Evolutionary conservation across 345 rosid species (phyloP).

Genomic region (Luvunga scandens): DNA sequence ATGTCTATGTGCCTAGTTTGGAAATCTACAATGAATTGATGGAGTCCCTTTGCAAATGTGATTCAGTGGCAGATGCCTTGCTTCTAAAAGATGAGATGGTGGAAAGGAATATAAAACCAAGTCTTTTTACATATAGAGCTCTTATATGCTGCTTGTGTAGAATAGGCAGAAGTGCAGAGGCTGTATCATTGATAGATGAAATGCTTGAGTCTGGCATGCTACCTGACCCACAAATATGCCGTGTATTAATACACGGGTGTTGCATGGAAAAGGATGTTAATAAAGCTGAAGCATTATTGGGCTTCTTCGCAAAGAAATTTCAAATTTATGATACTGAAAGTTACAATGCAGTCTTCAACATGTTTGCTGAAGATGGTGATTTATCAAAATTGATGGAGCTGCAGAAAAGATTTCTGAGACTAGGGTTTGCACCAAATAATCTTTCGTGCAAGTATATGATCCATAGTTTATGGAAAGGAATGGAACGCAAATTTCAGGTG

Average conservation of each 20-base stretch:
- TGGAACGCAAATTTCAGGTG: slow-evolving; percentile 4
- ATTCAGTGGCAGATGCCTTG: slow-evolving; percentile 49
- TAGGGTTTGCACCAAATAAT: slow-evolving; percentile 66
- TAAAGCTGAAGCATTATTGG: slow-evolving; percentile 58
- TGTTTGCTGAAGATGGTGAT: slow-evolving; percentile 43
- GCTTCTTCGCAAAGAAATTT: slow-evolving; percentile 58
- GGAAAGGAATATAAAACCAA: slow-evolving; percentile 26
- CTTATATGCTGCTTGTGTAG: slow-evolving; percentile 58
- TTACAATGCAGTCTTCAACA: slow-evolving; percentile 47
- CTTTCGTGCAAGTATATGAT: slow-evolving; percentile 55
- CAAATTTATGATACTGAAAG: slow-evolving; percentile 53
- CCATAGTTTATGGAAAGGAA: slow-evolving; percentile 35
- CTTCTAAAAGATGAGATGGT: slow-evolving; percentile 53
- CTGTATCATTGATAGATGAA: slow-evolving; percentile 57
- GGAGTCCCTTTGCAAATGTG: slow-evolving; percentile 46
- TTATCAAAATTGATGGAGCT: slow-evolving; percentile 44
- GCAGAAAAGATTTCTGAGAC: slow-evolving; percentile 61
- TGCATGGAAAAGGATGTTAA: slow-evolving; percentile 45
- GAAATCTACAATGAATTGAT: slow-evolving; percentile 48
- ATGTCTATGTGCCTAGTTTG: slow-evolving; percentile 41
- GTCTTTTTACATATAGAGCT: slow-evolving; percentile 40
- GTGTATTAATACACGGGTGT: slow-evolving; percentile 50
- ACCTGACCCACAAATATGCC: slow-evolving; percentile 57
- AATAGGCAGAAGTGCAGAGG: slow-evolving; percentile 44
- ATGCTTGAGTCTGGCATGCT: slow-evolving; percentile 48